Base-by-base conservation (phyloP, 768 basidiomycete species). In the Tulasnella sp. region DNA sequence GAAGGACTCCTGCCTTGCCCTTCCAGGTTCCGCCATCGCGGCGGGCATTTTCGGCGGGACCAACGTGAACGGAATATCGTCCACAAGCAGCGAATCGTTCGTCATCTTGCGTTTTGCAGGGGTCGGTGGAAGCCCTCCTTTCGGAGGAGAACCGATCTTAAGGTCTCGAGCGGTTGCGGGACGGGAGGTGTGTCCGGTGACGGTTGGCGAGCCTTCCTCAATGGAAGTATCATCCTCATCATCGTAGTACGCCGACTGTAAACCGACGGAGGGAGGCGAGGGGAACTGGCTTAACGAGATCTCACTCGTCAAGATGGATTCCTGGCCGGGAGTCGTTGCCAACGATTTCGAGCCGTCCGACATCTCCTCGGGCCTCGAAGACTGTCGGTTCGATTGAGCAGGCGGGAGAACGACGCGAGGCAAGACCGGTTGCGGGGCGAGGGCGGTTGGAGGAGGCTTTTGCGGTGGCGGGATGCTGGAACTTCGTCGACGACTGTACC, bases 211-310 rank as follows among this genome's bases (percentile, higher is more conserved):
- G 6, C 64, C 64, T 28, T 69, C 64, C 34, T 69, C 64, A 3
- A 69, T 69, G 34, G 64, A 69, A 20, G 64, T 37, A 37, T 69
- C 37, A n/a, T 77, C 48, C n/a, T 60, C 48, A 20, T 60, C 48
- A 20, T 58, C 58, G 34, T 64, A 48, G 28, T 50, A 58, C 12
- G 54, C 76, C 3, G 40, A 40, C 28, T 77, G 12, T 16, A 76
- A 80, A 7, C 24, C 24, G 93, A 93, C 46, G 93, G 93, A 48
- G 88, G 76, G 76, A 12, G 76, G 76, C 41, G 76, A 86, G 5
- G 93, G 93, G 86, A 94, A 94, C 69, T 88, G 87, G 82, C 92
- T 93, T 76, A 94, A 86, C 3, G 93, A 93, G 81, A 94, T 90
- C n/a, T 92, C 92, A 84, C 85, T 87, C 80, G 73, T 82, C 73